A percentile compares a stretch with the other conserved stretches of the same genome.
Evolutionary conservation across 2,329 filamentous ascomycete genomes (phyloP).

Genomic region (Fusarium sp.): DNA sequence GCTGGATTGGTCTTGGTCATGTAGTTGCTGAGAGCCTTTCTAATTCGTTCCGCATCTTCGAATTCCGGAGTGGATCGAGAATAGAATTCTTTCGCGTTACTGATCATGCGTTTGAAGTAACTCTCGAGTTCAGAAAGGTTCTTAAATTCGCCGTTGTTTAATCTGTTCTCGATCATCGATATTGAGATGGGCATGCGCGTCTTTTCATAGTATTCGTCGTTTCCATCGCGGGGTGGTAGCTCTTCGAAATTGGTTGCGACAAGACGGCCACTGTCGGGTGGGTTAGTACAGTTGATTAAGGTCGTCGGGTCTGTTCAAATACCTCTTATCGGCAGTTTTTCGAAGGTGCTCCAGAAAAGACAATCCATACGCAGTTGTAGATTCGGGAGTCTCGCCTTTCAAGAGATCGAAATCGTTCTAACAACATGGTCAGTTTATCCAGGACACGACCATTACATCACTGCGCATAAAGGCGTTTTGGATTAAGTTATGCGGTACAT

Average conservation of each 20-base stretch:
- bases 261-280: slow-evolving; percentile 70
- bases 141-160: slow-evolving; percentile 75
- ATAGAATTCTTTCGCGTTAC: slow-evolving; percentile 88
- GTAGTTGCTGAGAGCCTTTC: slow-evolving; percentile 87
- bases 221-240: slow-evolving; percentile 72
- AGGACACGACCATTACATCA: not conserved
- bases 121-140: slow-evolving; percentile 81
- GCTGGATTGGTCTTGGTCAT: slow-evolving; percentile 90
- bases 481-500: not conserved
- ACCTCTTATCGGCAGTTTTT: slow-evolving; percentile 85
- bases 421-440: slow-evolving; percentile 24
- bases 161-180: slow-evolving; percentile 79
- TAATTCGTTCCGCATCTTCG: slow-evolving; percentile 86
- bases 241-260: slow-evolving; percentile 82
- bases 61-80: slow-evolving; percentile 77
- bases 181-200: slow-evolving; percentile 85
- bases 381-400: slow-evolving; percentile 72
- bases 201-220: slow-evolving; percentile 81
- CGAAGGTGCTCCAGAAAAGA: slow-evolving; percentile 81
- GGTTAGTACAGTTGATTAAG: slow-evolving; percentile 38
- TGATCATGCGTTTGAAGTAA: slow-evolving; percentile 88
- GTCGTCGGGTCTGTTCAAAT: slow-evolving; percentile 48
- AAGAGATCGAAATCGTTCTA: slow-evolving; percentile 61
- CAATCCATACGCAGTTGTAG: slow-evolving; percentile 77
- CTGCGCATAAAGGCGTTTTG: not conserved